Base-by-base conservation (phyloP, 495 filamentous ascomycete species). In the Hypoxylon cercidicola region DNA sequence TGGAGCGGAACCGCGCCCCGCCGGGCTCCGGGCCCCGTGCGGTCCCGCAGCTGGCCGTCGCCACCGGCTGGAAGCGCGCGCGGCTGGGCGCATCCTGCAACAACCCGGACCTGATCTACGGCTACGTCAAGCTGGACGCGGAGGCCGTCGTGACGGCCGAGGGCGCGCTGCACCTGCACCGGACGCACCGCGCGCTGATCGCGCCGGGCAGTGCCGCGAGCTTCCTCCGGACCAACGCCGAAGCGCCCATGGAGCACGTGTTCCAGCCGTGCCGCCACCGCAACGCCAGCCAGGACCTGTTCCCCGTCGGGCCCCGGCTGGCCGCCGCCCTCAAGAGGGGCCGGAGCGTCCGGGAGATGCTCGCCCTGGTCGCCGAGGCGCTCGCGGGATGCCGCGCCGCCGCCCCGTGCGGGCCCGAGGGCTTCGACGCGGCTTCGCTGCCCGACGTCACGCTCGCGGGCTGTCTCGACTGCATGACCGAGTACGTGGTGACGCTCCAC, bases 121-220 rank as follows among this genome's bases (percentile, higher is more conserved):
- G 63, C 15, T 66, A 66, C 9, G 46, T 57, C 21, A 66, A 66
- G 52, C 25, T 66, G 7, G 63, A 66, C 32, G 57, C 56, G 8
- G 63, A 66, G 43, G 44, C 56, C 9, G 37, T 32, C 15, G 40
- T 57, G 10, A 21, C 35, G 15, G 13, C 52, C 5, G 51, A 49
- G n/a, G n/a, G n/a, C 23, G 23, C 16, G 15, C 16, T 66, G 13
- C 41, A 40, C 40, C 25, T 56, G 25, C 63, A 66, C 28, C 60
- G 46, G 16, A 48, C 20, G 5, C 63, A 66, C 8, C 63, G 63
- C 15, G 16, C 57, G 9, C 21, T 60, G 23, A 50, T 66, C 11
- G 37, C 32, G 2, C 50, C 56, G 11, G 63, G 59, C 10, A 52
- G 23, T 23, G 35, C 56, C 4, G 53, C 39, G 45, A 19, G 45